These are phyloP conservation scores for Astrephomene gubernaculifera DNA, from an alignment of 139 green algal species.

Conservation along the genomic window DNA sequence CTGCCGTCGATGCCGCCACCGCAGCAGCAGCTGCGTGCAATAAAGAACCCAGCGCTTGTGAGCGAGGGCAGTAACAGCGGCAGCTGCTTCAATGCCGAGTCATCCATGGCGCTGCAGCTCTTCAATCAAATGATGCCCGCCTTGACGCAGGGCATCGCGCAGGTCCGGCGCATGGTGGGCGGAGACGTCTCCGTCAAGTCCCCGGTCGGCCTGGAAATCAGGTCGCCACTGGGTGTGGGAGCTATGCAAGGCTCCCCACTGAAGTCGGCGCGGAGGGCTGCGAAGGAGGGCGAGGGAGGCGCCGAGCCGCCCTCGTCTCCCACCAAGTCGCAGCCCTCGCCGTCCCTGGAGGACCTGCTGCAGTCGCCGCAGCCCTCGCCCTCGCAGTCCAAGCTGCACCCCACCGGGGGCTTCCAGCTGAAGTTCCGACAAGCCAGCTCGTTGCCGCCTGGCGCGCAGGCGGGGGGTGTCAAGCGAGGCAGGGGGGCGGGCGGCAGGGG, in stretches of 20 bases:
- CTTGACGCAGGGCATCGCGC: background rate
- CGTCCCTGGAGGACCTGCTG: background rate
- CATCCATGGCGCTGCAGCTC: background rate
- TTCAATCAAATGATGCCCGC: slow-evolving; percentile 13
- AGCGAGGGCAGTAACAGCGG: too few species aligned
- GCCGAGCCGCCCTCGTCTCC: background rate
- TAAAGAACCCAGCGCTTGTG: too few species aligned
- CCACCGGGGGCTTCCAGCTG: background rate
- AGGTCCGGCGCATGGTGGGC: background rate
- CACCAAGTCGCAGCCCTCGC: background rate
- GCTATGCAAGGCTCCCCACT: slow-evolving; percentile 9
- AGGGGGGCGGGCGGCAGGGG: too few species aligned
- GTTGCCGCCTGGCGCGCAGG: too few species aligned
- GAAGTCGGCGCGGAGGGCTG: background rate
- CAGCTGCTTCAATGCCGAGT: background rate
- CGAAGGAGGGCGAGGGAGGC: background rate
- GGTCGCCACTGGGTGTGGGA: background rate
- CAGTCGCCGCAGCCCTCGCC: too few species aligned
- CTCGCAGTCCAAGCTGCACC: background rate
- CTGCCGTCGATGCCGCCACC: background rate
- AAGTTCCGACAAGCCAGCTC: too few species aligned
- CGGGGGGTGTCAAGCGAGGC: too few species aligned
- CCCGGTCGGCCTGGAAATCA: background rate
- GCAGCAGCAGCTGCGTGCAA: background rate
- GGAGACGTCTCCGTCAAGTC: background rate